These are phyloP conservation scores for Phaffomyces thermotolerans DNA, from an alignment of 805 yeast species.

Conservation along the genomic window DNA sequence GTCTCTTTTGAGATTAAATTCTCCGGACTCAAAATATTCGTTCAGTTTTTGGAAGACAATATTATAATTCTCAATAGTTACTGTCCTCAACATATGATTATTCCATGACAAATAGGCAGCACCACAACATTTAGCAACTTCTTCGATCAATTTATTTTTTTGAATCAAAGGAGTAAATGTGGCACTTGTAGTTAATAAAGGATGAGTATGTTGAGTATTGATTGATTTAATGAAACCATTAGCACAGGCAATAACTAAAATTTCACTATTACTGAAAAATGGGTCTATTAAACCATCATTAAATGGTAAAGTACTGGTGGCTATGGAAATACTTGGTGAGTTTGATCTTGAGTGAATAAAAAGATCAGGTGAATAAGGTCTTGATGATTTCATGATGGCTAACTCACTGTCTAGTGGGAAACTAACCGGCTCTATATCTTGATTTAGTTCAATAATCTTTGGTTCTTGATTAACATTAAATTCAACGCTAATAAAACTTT, in stretches of 20 bases:
- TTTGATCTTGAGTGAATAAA: no score
- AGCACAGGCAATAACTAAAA: slow-evolving; percentile 19
- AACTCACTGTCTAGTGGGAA: no score
- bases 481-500: no score
- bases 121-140: slow-evolving; percentile 36
- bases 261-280: no score
- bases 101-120: slow-evolving; percentile 31
- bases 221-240: slow-evolving; percentile 34
- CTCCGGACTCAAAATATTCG: neutral
- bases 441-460: no score
- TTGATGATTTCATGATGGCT: no score
- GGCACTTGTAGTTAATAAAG: slow-evolving; percentile 32
- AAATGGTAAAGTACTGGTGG: neutral
- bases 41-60: neutral
- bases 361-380: no score
- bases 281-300: slow-evolving; percentile 4
- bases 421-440: no score
- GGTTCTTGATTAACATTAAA: no score
- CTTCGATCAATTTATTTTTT: slow-evolving; percentile 24
- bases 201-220: slow-evolving; percentile 37
- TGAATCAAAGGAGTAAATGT: slow-evolving; percentile 32
- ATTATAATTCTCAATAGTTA: slow-evolving; percentile 21
- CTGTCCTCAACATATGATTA: slow-evolving; percentile 20
- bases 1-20: neutral
- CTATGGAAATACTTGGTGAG: no score